Evolutionary conservation across 768 basidiomycete genomes (phyloP).

Genomic region (Hortiboletus flavorubellus): DNA sequence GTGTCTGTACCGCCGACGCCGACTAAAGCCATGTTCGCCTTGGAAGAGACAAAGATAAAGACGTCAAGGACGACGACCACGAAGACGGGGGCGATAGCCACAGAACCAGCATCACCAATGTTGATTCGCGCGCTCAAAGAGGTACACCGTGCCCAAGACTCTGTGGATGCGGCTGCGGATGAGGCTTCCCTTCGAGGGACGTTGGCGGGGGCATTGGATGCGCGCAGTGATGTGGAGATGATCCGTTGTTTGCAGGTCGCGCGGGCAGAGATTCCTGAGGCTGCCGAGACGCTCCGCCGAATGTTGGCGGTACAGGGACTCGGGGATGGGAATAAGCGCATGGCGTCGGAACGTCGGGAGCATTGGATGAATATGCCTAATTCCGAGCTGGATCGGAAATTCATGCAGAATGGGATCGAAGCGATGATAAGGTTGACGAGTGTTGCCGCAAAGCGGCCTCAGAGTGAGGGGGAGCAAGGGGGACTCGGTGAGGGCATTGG

Average conservation of each 20-base stretch:
- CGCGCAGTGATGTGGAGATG: slow-evolving; percentile 18
- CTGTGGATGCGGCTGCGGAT: slow-evolving; percentile 21
- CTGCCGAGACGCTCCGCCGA: slow-evolving; percentile 22
- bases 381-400: slow-evolving; percentile 48
- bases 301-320: background rate
- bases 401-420: slow-evolving; percentile 71
- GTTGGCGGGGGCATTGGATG: slow-evolving; percentile 13
- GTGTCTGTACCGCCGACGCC: slow-evolving; percentile 2
- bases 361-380: background rate
- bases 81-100: background rate
- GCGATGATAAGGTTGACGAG: slow-evolving; percentile 61
- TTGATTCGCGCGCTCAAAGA: slow-evolving; percentile 11
- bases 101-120: background rate
- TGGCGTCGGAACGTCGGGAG: background rate
- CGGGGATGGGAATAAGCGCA: background rate
- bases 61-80: background rate
- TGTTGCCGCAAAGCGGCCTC: slow-evolving; percentile 1
- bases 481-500: background rate
- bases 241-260: slow-evolving; percentile 23
- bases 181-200: slow-evolving; percentile 22
- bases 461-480: background rate
- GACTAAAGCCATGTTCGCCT: slow-evolving; percentile 5
- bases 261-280: slow-evolving; percentile 23
- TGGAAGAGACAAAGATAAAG: slow-evolving; percentile 1
- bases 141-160: slow-evolving; percentile 22